These are phyloP conservation scores for Globisporangium ultimum DNA, from an alignment of 352 stramenopile species.

Conservation along the genomic window DNA sequence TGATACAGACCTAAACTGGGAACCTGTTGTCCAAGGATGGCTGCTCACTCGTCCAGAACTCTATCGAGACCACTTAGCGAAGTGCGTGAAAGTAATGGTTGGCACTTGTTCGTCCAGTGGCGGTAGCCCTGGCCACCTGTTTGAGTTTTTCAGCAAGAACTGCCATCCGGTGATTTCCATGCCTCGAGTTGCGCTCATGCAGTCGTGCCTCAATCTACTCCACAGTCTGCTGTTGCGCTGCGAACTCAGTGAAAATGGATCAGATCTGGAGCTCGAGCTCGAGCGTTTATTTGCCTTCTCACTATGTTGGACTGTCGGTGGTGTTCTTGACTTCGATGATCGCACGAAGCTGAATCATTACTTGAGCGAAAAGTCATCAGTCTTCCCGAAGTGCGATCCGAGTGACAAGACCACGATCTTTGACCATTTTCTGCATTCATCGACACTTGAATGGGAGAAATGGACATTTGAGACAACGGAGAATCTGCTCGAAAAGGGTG, in stretches of 20 bases:
- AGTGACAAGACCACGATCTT: slow-evolving; percentile 72
- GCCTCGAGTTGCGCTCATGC: slow-evolving; percentile 74
- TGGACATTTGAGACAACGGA: slow-evolving; percentile 56
- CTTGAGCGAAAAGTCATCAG: slow-evolving; percentile 36
- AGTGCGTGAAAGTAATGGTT: slow-evolving; percentile 52
- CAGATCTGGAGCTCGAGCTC: slow-evolving; percentile 64
- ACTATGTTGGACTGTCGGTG: slow-evolving; percentile 80
- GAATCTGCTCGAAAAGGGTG: slow-evolving; percentile 9
- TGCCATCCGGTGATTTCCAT: slow-evolving; percentile 69
- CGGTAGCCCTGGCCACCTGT: slow-evolving; percentile 5
- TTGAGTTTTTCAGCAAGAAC: slow-evolving; percentile 17
- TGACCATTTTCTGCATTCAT: slow-evolving; percentile 88
- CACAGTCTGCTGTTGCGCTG: slow-evolving; percentile 50
- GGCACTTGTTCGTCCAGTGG: slow-evolving; percentile 17
- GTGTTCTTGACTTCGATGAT: slow-evolving; percentile 82
- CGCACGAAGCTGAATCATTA: slow-evolving; percentile 69
- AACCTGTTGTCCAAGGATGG: slow-evolving; percentile 65
- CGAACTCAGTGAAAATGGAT: slow-evolving; percentile 51
- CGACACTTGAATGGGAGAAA: slow-evolving; percentile 89
- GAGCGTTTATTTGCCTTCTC: slow-evolving; percentile 85
- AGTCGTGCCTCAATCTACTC: slow-evolving; percentile 64
- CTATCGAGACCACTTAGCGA: slow-evolving; percentile 40
- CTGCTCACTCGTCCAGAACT: slow-evolving; percentile 41
- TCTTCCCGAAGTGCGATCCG: slow-evolving; percentile 19
- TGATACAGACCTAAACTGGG: slow-evolving; percentile 73